Percentiles rank a stretch among this genome's conserved stretches.
phyloP scores from a whole-genome alignment of 768 basidiomycete genomes.

The Hericium rajendrae region DNA sequence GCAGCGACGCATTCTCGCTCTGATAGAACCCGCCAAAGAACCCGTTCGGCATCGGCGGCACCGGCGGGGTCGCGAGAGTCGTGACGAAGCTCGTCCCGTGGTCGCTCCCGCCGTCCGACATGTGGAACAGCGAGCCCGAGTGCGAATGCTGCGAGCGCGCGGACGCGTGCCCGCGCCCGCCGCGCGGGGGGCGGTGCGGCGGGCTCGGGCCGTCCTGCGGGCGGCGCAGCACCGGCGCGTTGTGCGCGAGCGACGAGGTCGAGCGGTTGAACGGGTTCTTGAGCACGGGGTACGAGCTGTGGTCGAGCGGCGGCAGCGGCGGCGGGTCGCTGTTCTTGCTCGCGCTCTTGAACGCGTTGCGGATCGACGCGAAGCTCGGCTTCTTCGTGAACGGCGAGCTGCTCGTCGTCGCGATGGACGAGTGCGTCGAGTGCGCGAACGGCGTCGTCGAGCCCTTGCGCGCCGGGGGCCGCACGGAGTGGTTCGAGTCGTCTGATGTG shows the following conservation, averaged over 20 bases:
- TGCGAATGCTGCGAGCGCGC: conserved; percentile 74
- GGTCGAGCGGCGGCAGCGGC: conserved; percentile 65
- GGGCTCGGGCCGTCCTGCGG: conserved; percentile 33
- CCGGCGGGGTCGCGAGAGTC: conserved; percentile 60
- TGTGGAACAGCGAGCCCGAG: conserved; percentile 62
- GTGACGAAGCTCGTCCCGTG: conserved; percentile 33
- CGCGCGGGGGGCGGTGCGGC: conserved; percentile 47
- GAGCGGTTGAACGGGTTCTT: conserved; percentile 81
- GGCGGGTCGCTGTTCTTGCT: conserved; percentile 50
- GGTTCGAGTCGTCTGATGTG: conserved; percentile 66
- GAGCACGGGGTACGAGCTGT: conserved; percentile 57
- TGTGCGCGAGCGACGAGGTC: conserved; percentile 58
- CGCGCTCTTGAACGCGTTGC: conserved; percentile 75
- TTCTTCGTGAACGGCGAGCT: conserved; percentile 65
- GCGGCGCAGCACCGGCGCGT: conserved; percentile 29
- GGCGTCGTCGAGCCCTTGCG: conserved; percentile 37
- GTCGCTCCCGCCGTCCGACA: conserved; percentile 66
- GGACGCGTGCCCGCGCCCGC: conserved; percentile 41
- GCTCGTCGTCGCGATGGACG: conserved; percentile 41
- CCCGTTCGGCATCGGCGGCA: conserved; percentile 65
- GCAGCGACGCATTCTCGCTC: conserved; percentile 39
- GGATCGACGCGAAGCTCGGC: conserved; percentile 76
- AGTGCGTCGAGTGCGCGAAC: conserved; percentile 63
- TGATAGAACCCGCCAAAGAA: conserved; percentile 32
- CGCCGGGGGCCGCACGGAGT: conserved; percentile 36